Base-by-base conservation (phyloP, 441 rosid species). In the Pelargonium citronellum region DNA sequence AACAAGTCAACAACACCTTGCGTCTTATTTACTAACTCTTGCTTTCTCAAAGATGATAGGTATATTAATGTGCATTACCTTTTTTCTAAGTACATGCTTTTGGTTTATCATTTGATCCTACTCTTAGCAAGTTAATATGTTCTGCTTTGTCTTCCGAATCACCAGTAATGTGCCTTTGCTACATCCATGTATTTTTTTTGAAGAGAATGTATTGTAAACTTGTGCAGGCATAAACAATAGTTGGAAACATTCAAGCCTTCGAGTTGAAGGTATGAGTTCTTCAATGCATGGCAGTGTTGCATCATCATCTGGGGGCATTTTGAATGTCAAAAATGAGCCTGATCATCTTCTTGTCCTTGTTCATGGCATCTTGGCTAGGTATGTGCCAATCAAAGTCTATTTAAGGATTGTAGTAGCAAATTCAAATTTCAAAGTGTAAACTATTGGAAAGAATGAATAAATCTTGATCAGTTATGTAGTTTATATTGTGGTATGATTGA, bases 261-360 rank as follows among this genome's bases (percentile, higher is more conserved):
- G 80, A 68, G 82, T 87, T 79, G 86, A 84, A 75, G 85, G 85
- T 5, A 91, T 87, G 97, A 78, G 86, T 79, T 81, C 86, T 55
- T 69, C 86, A 55, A 82, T 85, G 2, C 83, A 68, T 74, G 90
- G 87, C 67, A 81, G 30, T 65, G 78, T 80, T 70, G 80, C 78
- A 11, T 69, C 85, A 1, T 75, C 85, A 24, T 24, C 27, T 0
- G 72, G 67, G 72, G 79, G 81, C 8, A 71, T 75, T 17, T n/a
- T 63, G 10, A 83, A 79, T 75, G 84, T 81, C 41, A 83, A 74
- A 74, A 74, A 53, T 73, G 86, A 79, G 30, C 95, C 97, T 62
- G 96, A 93, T 85, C 98, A 93, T 80, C 98, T 93, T 73, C 91
- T 93, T 79, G 95, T 93, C 73, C 97, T 93, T 75, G 98, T 91